Base-by-base conservation (phyloP, 2,329 filamentous ascomycete genomes). In the Chrysosporium keratinophilum region DNA sequence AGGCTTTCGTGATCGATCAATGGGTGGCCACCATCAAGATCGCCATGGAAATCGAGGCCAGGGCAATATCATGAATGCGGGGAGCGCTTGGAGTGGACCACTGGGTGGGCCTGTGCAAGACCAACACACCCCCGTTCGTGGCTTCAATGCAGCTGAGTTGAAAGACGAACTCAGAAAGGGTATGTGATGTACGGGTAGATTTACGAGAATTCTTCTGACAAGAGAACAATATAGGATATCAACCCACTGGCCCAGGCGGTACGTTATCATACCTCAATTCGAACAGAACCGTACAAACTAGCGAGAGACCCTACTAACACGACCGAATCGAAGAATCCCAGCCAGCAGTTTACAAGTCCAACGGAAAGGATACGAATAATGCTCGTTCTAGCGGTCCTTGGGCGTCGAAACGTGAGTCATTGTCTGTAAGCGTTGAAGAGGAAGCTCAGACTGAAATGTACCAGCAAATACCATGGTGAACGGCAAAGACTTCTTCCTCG, bases 401-500 rank as follows among this genome's bases (percentile, higher is more conserved):
- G 71, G 71, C 66, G 9, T 63, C 68, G 17, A 75, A 74, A 59
- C 63, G 73, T 75, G 69, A 56, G 68, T 33, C 7, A 11, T 28
- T 34, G 40, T 19, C 11, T 54, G 37, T 17, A 34, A 6, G 41
- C 23, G n/a, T 31, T 50, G 41, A 15, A 23, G 39, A 20, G 43
- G 15, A 50, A 37, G 14, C 41, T 20, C 19, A 52, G 60, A 49
- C 43, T 47, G 39, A 59, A 40, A 54, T 47, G 31, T 50, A 41
- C 5, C 55, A 76, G 74, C 72, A 35, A 74, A 74, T 55, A 66
- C 66, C 1, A 75, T 75, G 74, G 69, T 67, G 3, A 75, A 69
- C 55, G 72, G 72, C 7, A 75, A 72, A 61, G 74, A 75, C 56
- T 76, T 76, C 62, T 75, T 74, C 61, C 63, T 74, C 47, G 74